Conservation (phyloP, 768 basidiomycete genomes). For the Leccinum subgranulosum region DNA sequence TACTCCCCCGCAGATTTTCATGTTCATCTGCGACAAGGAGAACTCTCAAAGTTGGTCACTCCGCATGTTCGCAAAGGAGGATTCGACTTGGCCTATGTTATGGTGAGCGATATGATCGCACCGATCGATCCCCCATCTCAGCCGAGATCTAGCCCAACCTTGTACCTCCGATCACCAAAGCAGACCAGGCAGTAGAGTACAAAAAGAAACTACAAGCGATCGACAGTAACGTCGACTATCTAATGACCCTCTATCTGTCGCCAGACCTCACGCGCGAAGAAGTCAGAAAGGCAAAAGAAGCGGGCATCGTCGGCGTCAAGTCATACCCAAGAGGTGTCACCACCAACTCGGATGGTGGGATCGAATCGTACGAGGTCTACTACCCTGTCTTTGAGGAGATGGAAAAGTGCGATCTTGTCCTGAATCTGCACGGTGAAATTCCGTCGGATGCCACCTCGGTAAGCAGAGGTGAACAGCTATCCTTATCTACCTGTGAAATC, state of each 20-base stretch:
- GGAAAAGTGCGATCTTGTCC: constrained; percentile 90
- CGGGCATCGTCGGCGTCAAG: constrained; percentile 89
- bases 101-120: constrained; percentile 53
- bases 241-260: constrained; percentile 97
- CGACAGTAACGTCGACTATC: constrained; percentile 76
- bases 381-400: constrained; percentile 92
- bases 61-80: constrained; percentile 91
- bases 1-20: constrained; percentile 87
- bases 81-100: constrained; percentile 90
- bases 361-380: constrained; percentile 92
- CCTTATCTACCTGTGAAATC: not conserved
- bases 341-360: constrained; percentile 94
- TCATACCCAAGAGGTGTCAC: constrained; percentile 97
- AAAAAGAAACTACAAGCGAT: constrained; percentile 69
- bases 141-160: constrained; percentile 74
- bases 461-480: constrained; percentile 24
- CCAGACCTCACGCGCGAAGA: constrained; percentile 88
- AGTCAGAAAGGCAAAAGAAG: constrained; percentile 79
- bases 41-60: constrained; percentile 76
- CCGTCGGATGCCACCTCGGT: constrained; percentile 74
- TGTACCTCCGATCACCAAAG: constrained; percentile 81
- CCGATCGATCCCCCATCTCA: constrained; percentile 11
- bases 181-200: constrained; percentile 79
- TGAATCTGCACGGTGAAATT: constrained; percentile 96
- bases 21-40: constrained; percentile 91